Evolutionary conservation across 768 basidiomycete species (phyloP).

Genomic region (Hydnomerulius pinastri): DNA sequence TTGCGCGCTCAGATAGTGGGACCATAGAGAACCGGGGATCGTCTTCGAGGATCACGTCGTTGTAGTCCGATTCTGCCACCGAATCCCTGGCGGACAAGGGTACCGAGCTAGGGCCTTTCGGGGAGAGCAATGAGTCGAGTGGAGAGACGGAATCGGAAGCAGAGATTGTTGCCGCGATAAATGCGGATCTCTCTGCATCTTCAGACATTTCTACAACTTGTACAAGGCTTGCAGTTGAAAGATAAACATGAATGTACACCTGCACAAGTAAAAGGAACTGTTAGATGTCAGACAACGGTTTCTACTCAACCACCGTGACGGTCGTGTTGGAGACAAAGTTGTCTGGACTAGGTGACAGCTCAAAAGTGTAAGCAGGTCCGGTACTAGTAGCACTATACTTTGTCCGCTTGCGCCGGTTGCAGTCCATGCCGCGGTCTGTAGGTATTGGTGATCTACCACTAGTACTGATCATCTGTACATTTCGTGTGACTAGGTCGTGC

Average conservation of each 20-base stretch:
- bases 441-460: no score
- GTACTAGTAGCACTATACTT: no score
- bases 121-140: constrained; percentile 55
- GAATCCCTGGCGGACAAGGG: constrained; percentile 40
- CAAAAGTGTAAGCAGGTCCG: no score
- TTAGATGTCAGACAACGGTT: constrained; percentile 10
- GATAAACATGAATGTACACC: constrained; percentile 11
- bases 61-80: constrained; percentile 60
- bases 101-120: constrained; percentile 37
- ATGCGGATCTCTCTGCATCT: constrained; percentile 13
- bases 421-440: no score
- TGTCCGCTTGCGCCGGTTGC: no score
- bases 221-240: constrained; percentile 1
- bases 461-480: no score
- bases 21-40: constrained; percentile 54
- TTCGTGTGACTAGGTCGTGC: no score
- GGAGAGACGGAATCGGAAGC: constrained; percentile 20
- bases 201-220: constrained; percentile 19
- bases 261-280: neutral
- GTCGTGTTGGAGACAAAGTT: no score
- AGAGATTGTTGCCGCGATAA: constrained; percentile 5
- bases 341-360: no score
- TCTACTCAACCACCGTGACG: no score
- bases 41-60: constrained; percentile 54
- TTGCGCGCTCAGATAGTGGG: constrained; percentile 40